Conservation (phyloP, 2,329 filamentous ascomycete genomes). For the Lecanicillium sp. region DNA sequence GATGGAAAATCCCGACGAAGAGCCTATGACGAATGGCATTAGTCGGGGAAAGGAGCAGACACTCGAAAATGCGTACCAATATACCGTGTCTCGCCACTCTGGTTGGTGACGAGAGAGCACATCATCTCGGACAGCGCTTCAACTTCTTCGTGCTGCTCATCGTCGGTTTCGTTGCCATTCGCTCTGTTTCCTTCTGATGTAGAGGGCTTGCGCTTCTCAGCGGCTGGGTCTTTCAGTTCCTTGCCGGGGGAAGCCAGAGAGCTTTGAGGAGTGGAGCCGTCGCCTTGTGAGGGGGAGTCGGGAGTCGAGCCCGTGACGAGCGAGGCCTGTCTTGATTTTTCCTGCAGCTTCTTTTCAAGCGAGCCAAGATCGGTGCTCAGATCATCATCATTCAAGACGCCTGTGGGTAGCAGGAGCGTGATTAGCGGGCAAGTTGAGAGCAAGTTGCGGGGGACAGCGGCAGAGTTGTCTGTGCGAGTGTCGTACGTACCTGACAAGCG, state of each 20-base stretch:
- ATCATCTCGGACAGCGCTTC: constrained; percentile 95
- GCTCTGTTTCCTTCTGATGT: constrained; percentile 18
- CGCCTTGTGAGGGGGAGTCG: constrained; percentile 45
- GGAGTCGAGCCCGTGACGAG: constrained; percentile 42
- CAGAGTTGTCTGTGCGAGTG: neutral
- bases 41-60: constrained; percentile 2
- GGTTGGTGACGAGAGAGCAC: constrained; percentile 95
- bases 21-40: constrained; percentile 59
- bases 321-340: constrained; percentile 49
- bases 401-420: constrained; percentile 29
- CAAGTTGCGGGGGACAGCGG: neutral
- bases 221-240: constrained; percentile 32
- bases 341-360: constrained; percentile 68
- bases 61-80: constrained; percentile 59
- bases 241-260: constrained; percentile 47
- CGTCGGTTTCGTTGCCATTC: constrained; percentile 19
- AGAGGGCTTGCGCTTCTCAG: constrained; percentile 26
- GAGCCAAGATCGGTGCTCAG: constrained; percentile 82
- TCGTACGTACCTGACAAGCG: constrained; percentile 62
- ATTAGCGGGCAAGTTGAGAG: neutral
- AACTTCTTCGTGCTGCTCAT: constrained; percentile 48
- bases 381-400: constrained; percentile 79
- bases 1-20: constrained; percentile 95
- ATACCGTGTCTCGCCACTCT: constrained; percentile 89
- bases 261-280: constrained; percentile 44